Evolutionary conservation across 306 rosid species (phyloP).

Genomic region (Hylodesmum podocarpum): DNA sequence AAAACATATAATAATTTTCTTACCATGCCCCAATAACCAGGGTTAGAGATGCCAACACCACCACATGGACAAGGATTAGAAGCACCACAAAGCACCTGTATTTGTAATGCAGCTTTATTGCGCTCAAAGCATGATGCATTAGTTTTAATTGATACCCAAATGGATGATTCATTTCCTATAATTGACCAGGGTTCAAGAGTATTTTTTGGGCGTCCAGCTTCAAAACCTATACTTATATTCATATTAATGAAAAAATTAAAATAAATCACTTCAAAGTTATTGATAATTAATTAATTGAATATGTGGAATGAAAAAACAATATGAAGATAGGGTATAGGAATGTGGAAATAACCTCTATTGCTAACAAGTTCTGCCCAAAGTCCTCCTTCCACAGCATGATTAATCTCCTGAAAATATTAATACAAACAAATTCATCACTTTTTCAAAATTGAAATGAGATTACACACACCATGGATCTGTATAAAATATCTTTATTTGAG

Average conservation of each 20-base stretch:
- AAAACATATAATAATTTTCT: conserved; percentile 6
- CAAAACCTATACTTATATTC: background rate
- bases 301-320: background rate
- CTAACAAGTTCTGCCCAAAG: conserved; percentile 45
- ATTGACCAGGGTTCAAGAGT: conserved; percentile 78
- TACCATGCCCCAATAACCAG: conserved; percentile 46
- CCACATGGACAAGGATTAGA: conserved; percentile 51
- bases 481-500: too few relatives aligned
- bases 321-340: background rate
- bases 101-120: conserved; percentile 68
- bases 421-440: background rate
- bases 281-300: background rate
- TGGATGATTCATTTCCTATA: conserved; percentile 58
- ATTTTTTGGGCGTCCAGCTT: conserved; percentile 57
- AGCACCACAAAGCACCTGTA: conserved; percentile 70
- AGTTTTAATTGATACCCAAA: conserved; percentile 62
- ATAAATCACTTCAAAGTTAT: background rate
- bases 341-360: conserved; percentile 36
- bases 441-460: background rate
- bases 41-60: conserved; percentile 82
- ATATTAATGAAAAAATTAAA: background rate
- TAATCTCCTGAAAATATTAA: conserved; percentile 30
- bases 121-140: conserved; percentile 67
- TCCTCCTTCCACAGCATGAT: conserved; percentile 43
- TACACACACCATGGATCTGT: background rate